Evolutionary conservation across 345 rosid species (phyloP).

Genomic region (Aquilaria malaccensis): DNA sequence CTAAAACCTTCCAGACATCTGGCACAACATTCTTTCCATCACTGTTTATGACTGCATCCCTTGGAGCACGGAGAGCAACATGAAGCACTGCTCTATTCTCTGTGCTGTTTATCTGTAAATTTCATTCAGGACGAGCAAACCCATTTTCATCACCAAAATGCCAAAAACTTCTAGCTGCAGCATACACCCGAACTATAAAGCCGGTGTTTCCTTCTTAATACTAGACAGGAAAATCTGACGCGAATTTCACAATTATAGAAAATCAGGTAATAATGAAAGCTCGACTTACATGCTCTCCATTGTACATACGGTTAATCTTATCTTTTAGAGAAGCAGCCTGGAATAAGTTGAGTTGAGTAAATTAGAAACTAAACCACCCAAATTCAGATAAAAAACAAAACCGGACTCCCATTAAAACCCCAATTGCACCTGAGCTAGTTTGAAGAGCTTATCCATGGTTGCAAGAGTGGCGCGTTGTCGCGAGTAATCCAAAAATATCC

Average conservation of each 20-base stretch:
- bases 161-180: no score
- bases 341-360: slow-evolving; percentile 1
- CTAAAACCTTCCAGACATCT: slow-evolving; percentile 85
- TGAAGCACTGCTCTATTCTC: slow-evolving; percentile 96
- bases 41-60: slow-evolving; percentile 60
- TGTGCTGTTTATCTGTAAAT: slow-evolving; percentile 75
- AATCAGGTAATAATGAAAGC: neutral
- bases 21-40: slow-evolving; percentile 91
- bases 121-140: slow-evolving; percentile 4
- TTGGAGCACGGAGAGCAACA: slow-evolving; percentile 89
- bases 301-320: slow-evolving; percentile 70
- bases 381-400: slow-evolving; percentile 1
- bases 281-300: slow-evolving; percentile 72
- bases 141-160: no score
- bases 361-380: neutral
- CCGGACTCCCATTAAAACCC: slow-evolving; percentile 1
- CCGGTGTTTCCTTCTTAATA: neutral
- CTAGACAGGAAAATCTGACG: no score
- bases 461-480: slow-evolving; percentile 64
- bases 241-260: neutral
- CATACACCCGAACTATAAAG: neutral
- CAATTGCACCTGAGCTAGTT: slow-evolving; percentile 64
- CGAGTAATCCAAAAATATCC: slow-evolving; percentile 67
- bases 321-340: slow-evolving; percentile 73
- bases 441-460: slow-evolving; percentile 59